Evolutionary conservation across 139 green algal species (phyloP).

Genomic region (Coelastrella sp.): DNA sequence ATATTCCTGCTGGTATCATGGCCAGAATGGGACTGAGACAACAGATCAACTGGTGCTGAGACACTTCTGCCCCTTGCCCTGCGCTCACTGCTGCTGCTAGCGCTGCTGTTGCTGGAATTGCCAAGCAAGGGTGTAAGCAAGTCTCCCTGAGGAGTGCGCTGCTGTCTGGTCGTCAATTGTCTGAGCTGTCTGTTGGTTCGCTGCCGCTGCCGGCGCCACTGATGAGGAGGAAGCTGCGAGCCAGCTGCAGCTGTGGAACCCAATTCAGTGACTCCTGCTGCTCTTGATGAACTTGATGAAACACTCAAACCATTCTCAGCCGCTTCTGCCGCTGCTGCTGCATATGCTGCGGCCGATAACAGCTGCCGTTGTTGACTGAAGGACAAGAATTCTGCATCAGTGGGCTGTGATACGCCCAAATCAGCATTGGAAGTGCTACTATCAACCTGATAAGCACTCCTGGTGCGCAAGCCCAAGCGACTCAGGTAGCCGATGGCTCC

Average conservation of each 20-base stretch:
- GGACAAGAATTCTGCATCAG: background rate
- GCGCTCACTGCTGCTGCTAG: slow-evolving; percentile 2
- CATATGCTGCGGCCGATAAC: slow-evolving; percentile 8
- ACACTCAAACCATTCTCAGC: slow-evolving; percentile 26
- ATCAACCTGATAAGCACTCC: too few species aligned
- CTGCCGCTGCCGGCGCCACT: slow-evolving; percentile 12
- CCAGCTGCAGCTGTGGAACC: too few species aligned
- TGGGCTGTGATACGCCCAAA: too few species aligned
- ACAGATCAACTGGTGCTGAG: too few species aligned
- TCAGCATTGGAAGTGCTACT: too few species aligned
- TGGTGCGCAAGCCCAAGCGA: too few species aligned
- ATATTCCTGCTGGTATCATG: too few species aligned
- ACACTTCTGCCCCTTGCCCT: background rate
- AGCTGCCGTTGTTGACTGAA: slow-evolving; percentile 14
- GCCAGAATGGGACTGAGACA: too few species aligned
- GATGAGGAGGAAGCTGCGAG: background rate
- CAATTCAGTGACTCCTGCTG: too few species aligned
- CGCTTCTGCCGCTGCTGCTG: slow-evolving; percentile 31
- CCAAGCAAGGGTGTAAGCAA: background rate
- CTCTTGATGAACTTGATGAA: too few species aligned
- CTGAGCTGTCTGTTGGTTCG: background rate
- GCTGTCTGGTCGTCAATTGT: background rate
- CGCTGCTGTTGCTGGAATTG: background rate
- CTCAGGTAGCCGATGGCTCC: too few species aligned
- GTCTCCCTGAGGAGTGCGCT: background rate